These are phyloP conservation scores for Eragrostis tef DNA, from an alignment of 202 grass and related monocot genomes.

Conservation along the genomic window DNA sequence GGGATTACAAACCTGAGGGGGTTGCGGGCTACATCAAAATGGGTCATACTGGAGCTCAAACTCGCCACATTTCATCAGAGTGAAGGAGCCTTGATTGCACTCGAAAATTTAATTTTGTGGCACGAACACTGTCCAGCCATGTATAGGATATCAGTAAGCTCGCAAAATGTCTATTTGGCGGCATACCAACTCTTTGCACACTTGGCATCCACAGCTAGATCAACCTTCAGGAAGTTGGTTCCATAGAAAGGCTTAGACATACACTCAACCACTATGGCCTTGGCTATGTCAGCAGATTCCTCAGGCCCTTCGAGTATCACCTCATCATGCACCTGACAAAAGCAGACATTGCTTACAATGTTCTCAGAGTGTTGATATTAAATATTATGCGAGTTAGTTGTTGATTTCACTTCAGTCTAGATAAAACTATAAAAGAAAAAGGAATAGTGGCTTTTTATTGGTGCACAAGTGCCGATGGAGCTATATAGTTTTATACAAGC, in stretches of 20 bases:
- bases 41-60: background rate
- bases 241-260: constrained; percentile 91
- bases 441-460: background rate
- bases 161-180: constrained; percentile 57
- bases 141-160: background rate
- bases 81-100: background rate
- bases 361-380: background rate
- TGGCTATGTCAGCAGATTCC: constrained; percentile 75
- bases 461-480: constrained; percentile 33
- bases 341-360: background rate
- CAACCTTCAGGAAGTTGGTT: constrained; percentile 73
- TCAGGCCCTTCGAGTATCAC: constrained; percentile 93
- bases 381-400: constrained; percentile 1
- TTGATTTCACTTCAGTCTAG: background rate
- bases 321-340: constrained; percentile 88
- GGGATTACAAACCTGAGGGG: background rate
- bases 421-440: constrained; percentile 21
- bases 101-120: background rate
- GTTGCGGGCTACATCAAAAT: background rate
- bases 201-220: constrained; percentile 82
- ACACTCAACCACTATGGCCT: constrained; percentile 77
- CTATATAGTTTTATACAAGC: background rate
- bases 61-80: background rate
- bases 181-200: constrained; percentile 86
- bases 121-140: constrained; percentile 5